Evolutionary conservation across 169 alveolate species (phyloP), one percentile per base, ranked within the genome.

Genomic region (Plasmodium adleri): DNA sequence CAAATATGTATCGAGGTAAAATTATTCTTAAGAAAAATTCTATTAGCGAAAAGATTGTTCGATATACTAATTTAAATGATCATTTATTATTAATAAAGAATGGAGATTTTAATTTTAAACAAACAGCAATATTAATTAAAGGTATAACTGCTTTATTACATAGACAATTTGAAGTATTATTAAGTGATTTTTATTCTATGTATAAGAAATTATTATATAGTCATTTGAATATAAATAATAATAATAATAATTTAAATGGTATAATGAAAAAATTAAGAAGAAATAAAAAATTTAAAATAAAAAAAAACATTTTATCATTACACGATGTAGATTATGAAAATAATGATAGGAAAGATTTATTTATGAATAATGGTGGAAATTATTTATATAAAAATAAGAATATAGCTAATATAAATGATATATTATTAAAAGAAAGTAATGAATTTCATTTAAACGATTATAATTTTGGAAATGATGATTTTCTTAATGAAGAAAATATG

Each of bases 71-170:
- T 49, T 68, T 83, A 68, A 83, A 62, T 62, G 91, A 83, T 56
- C 68, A 83, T 60, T 54, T 83, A 45, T 17, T 83, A 71, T 22
- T 83, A 83, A 83, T 83, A 68, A 83, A 22, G 20, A 70, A 83
- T 68, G 91, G 91, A 4, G 59, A 83, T 83, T 83, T 24, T 52
- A 83, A 83, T 54, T 68, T 83, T 43, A 83, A 83, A 58, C 91
- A 83, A 56, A 68, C 91, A 49, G 91, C 91, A 6, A 83, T 83
- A 83, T 39, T 83, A 83, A 83, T 83, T 43, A 83, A 83, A 83
- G 91, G 91, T 20, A 83, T 83, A 83, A 83, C 91, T 5, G 59
- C 70, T 22, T 83, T 83, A 68, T 63, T 83, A 32, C 85, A 83
- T 26, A 83, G 91, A 47, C 91, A 83, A 28, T 32, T 83, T 49